These are phyloP conservation scores for Mycena rosella DNA, from an alignment of 768 basidiomycete species.

Conservation along the genomic window DNA sequence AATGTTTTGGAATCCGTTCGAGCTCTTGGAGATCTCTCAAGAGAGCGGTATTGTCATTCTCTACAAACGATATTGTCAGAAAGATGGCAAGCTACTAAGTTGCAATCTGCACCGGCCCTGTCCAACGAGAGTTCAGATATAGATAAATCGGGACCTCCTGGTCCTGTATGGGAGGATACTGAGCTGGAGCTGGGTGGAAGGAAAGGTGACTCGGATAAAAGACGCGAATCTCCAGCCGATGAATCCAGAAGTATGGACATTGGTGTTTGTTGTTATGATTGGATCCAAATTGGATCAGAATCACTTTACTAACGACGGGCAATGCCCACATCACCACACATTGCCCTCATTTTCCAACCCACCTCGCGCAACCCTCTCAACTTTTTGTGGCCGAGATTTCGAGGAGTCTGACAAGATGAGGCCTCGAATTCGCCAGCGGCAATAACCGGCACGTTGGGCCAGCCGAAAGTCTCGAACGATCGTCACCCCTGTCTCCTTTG, in stretches of 20 bases:
- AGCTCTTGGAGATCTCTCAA: conserved; percentile 8
- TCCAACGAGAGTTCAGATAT: conserved; percentile 54
- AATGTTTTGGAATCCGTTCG: conserved; percentile 29
- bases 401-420: too few species aligned
- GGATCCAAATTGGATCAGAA: too few species aligned
- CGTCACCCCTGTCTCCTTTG: too few species aligned
- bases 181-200: conserved; percentile 39
- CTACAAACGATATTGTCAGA: conserved; percentile 2
- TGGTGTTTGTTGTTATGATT: too few species aligned
- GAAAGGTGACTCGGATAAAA: conserved; percentile 49
- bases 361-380: too few species aligned
- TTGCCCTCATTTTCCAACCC: too few species aligned
- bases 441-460: too few species aligned
- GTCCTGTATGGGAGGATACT: conserved; percentile 43
- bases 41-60: background rate
- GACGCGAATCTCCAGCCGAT: conserved; percentile 36
- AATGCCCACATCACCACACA: too few species aligned
- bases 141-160: conserved; percentile 50
- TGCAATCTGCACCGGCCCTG: conserved; percentile 7
- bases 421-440: too few species aligned
- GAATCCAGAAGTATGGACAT: conserved; percentile 26
- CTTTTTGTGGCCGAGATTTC: too few species aligned
- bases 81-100: background rate
- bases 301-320: too few species aligned
- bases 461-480: too few species aligned